A percentile compares a stretch with the other conserved stretches of the same genome.
These are phyloP conservation scores for Spergularia azorica DNA, from an alignment of 179 eudicot genomes.

Conservation along the genomic window DNA sequence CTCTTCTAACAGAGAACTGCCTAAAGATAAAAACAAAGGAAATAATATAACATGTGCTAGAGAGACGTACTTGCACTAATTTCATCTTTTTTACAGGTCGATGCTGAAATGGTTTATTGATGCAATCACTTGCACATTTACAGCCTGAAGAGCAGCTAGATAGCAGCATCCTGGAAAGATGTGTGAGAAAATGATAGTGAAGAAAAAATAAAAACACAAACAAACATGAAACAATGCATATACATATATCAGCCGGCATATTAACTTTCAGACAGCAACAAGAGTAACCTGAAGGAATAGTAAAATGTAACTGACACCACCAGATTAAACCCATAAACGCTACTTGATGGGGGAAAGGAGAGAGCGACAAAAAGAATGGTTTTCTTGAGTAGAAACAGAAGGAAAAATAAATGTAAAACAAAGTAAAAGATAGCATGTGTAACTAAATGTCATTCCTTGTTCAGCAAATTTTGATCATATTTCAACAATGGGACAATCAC, in stretches of 20 bases:
- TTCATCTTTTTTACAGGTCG: slow-evolving; percentile 83
- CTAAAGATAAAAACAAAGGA: neutral
- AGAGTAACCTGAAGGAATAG: neutral
- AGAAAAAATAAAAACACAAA: neutral
- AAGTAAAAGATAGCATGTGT: neutral
- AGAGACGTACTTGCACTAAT: slow-evolving; percentile 60
- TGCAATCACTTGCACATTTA: slow-evolving; percentile 82
- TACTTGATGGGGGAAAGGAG: neutral
- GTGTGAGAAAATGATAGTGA: neutral
- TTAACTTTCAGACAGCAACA: neutral
- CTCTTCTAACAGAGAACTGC: neutral
- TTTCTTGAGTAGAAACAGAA: slow-evolving; percentile 9
- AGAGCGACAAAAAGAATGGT: neutral
- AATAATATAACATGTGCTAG: neutral
- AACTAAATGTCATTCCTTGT: neutral
- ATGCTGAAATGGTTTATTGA: slow-evolving; percentile 88
- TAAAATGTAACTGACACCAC: neutral
- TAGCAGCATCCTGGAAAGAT: slow-evolving; percentile 67
- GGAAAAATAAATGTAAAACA: neutral
- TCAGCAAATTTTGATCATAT: neutral
- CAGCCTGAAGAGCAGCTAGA: slow-evolving; percentile 92
- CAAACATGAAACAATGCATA: neutral
- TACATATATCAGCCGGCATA: slow-evolving; percentile 1
- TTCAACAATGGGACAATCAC: neutral
- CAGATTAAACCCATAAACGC: neutral